Conservation (phyloP, 306 rosid genomes). For the Malus domestica region DNA sequence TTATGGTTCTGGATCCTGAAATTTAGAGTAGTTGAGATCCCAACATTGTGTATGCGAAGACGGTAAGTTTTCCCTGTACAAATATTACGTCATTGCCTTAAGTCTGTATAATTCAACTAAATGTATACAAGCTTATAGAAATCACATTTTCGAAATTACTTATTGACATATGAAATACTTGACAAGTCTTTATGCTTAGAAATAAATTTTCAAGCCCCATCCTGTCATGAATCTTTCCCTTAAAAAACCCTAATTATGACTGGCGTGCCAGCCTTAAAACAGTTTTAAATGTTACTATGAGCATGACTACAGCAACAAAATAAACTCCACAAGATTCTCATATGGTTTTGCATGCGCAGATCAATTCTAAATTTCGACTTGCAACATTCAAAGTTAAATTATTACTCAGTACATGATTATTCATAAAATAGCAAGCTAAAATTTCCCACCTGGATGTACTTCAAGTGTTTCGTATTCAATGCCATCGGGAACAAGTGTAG, state of each 20-base stretch:
- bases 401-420: no score
- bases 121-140: background rate
- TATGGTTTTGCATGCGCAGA: background rate
- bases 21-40: slow-evolving; percentile 85
- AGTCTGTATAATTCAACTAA: background rate
- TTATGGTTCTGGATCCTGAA: slow-evolving; percentile 92
- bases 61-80: slow-evolving; percentile 84
- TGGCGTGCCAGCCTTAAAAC: background rate
- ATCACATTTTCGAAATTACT: background rate
- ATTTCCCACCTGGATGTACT: slow-evolving; percentile 68
- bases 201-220: background rate
- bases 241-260: background rate
- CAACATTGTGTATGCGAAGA: slow-evolving; percentile 84
- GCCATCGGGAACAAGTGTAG: slow-evolving; percentile 77
- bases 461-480: slow-evolving; percentile 65
- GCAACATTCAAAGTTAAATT: background rate
- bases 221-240: background rate
- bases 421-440: background rate
- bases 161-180: background rate
- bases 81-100: slow-evolving; percentile 10
- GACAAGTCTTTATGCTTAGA: background rate
- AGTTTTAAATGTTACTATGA: background rate
- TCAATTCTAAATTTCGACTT: background rate
- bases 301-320: background rate
- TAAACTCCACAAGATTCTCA: background rate